A percentile compares a stretch with the other conserved stretches of the same genome.
These are phyloP conservation scores for Aspergillus sp. DNA, from an alignment of 2,329 filamentous ascomycete species.

Conservation along the genomic window DNA sequence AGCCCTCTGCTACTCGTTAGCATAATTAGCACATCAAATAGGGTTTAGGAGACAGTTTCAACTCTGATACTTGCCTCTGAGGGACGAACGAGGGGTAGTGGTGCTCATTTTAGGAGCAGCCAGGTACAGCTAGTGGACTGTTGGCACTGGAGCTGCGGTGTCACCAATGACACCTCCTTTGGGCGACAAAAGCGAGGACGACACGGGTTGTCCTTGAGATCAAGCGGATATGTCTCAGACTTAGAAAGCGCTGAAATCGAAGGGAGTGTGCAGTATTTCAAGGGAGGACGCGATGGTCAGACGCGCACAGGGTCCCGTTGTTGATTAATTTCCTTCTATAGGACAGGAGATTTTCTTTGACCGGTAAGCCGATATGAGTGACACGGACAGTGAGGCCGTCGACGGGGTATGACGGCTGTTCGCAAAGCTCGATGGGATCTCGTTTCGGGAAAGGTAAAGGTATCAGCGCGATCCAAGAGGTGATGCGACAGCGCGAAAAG, in stretches of 20 bases:
- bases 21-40: not conserved
- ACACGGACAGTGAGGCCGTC: not conserved
- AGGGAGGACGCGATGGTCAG: not conserved
- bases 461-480: conserved; percentile 16
- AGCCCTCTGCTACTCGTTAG: conserved; percentile 32
- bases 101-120: conserved; percentile 16
- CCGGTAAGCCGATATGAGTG: too few relatives aligned
- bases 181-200: not conserved
- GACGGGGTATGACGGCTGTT: not conserved
- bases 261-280: not conserved
- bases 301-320: not conserved
- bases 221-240: not conserved
- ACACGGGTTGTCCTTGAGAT: not conserved
- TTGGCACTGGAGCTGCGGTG: not conserved
- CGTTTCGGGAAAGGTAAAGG: conserved; percentile 4
- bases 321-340: not conserved
- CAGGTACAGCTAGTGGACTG: not conserved
- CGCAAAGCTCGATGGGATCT: conserved; percentile 1
- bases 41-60: not conserved
- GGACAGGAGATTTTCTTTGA: not conserved
- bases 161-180: not conserved
- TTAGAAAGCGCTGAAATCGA: not conserved
- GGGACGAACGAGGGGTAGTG: conserved; percentile 27
- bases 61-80: conserved; percentile 22
- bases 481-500: conserved; percentile 17